Evolutionary conservation across 2,329 filamentous ascomycete genomes (phyloP).

Genomic region (Hymenoscyphus fructigenus): DNA sequence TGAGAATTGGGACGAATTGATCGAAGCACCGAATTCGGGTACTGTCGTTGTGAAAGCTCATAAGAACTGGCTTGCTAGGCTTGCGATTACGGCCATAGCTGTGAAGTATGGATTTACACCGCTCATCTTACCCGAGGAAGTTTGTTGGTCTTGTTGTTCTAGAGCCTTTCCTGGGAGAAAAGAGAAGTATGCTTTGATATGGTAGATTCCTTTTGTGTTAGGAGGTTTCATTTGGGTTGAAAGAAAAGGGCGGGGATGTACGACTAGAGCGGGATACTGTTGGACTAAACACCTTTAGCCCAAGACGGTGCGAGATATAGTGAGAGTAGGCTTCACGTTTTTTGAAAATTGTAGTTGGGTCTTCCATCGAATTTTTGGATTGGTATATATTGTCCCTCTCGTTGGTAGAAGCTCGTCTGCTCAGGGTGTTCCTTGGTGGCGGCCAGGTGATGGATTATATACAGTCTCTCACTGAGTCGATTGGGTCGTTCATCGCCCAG

Average conservation of each 20-base stretch:
- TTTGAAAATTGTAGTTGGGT: too few species aligned
- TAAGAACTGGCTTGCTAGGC: conserved; percentile 18
- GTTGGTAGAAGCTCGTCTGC: too few species aligned
- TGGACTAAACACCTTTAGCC: background rate
- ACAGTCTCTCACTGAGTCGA: too few species aligned
- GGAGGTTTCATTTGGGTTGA: background rate
- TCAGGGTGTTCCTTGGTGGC: too few species aligned
- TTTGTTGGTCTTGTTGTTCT: conserved; percentile 13
- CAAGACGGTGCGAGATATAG: background rate
- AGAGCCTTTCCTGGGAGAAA: background rate
- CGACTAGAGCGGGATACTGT: background rate
- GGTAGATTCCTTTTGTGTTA: background rate
- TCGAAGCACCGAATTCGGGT: conserved; percentile 3
- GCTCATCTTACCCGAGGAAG: conserved; percentile 10
- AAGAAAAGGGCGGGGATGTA: background rate
- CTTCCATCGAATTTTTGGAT: too few species aligned
- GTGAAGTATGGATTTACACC: conserved; percentile 4
- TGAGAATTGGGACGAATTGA: conserved; percentile 23
- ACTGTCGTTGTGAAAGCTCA: conserved; percentile 13
- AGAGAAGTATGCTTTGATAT: background rate
- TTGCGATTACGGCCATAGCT: conserved; percentile 20
- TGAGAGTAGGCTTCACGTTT: too few species aligned
- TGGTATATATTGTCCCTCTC: too few species aligned
- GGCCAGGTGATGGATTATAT: too few species aligned
- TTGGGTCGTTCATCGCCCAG: too few species aligned